Conservation (phyloP, 2,329 filamentous ascomycete genomes). For the Periconia digitata region DNA sequence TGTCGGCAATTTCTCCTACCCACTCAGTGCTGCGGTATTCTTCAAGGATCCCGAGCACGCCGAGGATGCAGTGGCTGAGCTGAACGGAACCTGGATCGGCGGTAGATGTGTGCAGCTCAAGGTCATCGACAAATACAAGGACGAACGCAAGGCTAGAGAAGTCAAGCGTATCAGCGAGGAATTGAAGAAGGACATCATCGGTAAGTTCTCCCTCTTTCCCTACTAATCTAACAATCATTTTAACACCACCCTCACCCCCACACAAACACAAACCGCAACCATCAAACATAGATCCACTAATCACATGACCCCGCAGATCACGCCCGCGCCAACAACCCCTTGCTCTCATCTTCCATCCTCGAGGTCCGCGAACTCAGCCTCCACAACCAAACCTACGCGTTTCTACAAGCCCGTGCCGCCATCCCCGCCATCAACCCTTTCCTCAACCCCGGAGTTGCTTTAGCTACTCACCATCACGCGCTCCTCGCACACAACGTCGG, state of each 20-base stretch:
- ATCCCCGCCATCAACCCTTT: too few species aligned
- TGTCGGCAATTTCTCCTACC: conserved; percentile 12
- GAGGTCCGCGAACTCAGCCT: conserved; percentile 13
- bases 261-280: too few species aligned
- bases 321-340: conserved; percentile 10
- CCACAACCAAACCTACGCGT: conserved; percentile 7
- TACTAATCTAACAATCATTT: background rate
- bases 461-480: background rate
- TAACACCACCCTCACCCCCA: too few species aligned
- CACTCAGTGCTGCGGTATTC: conserved; percentile 10
- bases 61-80: conserved; percentile 7
- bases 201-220: conserved; percentile 2
- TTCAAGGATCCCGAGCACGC: conserved; percentile 8
- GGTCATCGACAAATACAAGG: conserved; percentile 2
- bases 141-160: conserved; percentile 6
- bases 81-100: conserved; percentile 6
- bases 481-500: conserved; percentile 4
- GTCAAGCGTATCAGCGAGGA: conserved; percentile 11
- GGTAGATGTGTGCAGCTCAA: conserved; percentile 7
- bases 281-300: background rate
- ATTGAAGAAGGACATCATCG: conserved; percentile 15
- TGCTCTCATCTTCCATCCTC: conserved; percentile 9
- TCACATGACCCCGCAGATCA: conserved; percentile 5
- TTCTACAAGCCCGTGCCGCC: conserved; percentile 12
- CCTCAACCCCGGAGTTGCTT: conserved; percentile 2